Conservation (phyloP, 179 eudicot genomes). For the Beta lomatogona region DNA sequence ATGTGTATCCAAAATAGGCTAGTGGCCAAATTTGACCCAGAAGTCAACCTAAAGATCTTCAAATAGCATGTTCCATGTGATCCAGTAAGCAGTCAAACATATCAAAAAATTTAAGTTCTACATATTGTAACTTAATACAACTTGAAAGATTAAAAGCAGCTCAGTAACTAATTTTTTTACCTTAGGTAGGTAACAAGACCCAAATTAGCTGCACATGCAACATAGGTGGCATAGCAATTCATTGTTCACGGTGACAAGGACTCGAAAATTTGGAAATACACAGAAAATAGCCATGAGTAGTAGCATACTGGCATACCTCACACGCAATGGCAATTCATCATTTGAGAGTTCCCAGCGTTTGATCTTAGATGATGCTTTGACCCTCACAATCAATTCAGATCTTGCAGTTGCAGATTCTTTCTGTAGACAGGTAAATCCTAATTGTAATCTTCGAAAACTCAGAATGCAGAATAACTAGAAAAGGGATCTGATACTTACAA, state of each 20-base stretch:
- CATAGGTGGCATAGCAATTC: background rate
- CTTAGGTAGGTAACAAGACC: background rate
- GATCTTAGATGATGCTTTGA: constrained; percentile 44
- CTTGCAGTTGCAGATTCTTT: constrained; percentile 21
- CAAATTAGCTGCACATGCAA: background rate
- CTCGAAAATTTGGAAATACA: too few relatives aligned
- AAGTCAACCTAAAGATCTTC: background rate
- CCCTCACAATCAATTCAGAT: constrained; percentile 45
- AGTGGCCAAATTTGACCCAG: background rate
- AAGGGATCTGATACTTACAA: constrained; percentile 45
- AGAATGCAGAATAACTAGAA: constrained; percentile 3
- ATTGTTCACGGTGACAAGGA: background rate
- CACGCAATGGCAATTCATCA: constrained; percentile 25
- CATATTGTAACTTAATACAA: background rate
- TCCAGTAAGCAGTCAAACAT: background rate
- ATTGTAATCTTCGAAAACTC: constrained; percentile 7
- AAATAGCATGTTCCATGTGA: background rate
- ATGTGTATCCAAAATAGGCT: background rate
- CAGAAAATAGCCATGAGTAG: background rate
- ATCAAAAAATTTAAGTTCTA: background rate
- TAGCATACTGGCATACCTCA: constrained; percentile 54
- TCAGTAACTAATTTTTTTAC: background rate
- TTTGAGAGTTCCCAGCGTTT: constrained; percentile 43
- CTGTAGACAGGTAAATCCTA: constrained; percentile 27
- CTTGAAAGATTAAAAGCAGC: background rate